phyloP scores from a whole-genome alignment of 176 grass and related monocot genomes.

The Carex littledalei region DNA sequence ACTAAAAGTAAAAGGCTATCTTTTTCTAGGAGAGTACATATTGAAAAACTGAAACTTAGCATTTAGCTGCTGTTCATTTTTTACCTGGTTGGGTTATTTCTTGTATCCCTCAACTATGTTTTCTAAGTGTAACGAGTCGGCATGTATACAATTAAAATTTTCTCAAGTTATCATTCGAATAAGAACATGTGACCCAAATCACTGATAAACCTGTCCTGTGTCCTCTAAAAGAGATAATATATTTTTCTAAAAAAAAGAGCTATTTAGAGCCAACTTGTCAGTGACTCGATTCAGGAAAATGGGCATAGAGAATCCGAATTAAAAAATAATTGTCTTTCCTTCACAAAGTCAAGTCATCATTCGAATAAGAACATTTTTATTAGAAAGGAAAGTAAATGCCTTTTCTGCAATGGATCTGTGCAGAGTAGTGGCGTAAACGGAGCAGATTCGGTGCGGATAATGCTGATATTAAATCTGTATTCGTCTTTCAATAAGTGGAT shows the following conservation, averaged over 20 bases:
- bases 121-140: background rate
- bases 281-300: background rate
- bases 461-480: no score
- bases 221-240: background rate
- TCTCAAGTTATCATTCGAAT: no score
- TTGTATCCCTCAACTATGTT: background rate
- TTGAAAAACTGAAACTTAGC: background rate
- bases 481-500: no score
- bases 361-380: background rate
- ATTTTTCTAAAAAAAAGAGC: background rate
- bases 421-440: background rate
- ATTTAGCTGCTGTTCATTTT: background rate
- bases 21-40: background rate
- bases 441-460: no score
- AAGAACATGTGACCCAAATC: no score
- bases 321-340: background rate
- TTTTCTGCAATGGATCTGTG: background rate
- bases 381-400: background rate
- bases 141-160: background rate
- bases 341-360: background rate
- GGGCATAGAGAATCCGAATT: background rate
- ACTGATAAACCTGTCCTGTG: no score
- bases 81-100: background rate
- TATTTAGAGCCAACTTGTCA: background rate
- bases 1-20: background rate